Percentiles rank a stretch among this genome's conserved stretches.
Evolutionary conservation across 768 basidiomycete species (phyloP).

Genomic region (Psilocybe cubensis): DNA sequence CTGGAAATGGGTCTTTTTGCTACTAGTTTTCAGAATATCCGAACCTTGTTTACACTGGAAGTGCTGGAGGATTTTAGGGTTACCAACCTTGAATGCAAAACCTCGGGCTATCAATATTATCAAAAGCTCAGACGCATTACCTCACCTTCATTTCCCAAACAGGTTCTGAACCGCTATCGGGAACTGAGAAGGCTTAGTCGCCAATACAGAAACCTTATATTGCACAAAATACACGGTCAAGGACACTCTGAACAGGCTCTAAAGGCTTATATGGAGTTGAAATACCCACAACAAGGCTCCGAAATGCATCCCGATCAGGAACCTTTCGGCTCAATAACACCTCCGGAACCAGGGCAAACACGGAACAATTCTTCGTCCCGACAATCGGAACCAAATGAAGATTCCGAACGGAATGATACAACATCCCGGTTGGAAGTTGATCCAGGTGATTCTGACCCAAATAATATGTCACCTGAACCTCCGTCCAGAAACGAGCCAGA

Average conservation of each 20-base stretch:
- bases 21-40: slow-evolving; percentile 7
- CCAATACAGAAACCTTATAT: slow-evolving; percentile 18
- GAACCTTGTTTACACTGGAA: slow-evolving; percentile 18
- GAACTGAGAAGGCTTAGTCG: slow-evolving; percentile 18
- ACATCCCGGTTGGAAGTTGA: not conserved
- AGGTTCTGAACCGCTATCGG: slow-evolving; percentile 16
- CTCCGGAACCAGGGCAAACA: not conserved
- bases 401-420: not conserved
- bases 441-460: not conserved
- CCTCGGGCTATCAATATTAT: slow-evolving; percentile 20
- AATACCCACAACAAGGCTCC: too few species aligned
- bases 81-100: slow-evolving; percentile 20
- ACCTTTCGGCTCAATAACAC: too few species aligned
- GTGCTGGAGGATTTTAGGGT: slow-evolving; percentile 18
- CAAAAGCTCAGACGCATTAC: slow-evolving; percentile 18
- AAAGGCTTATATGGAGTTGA: too few species aligned
- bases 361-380: not conserved
- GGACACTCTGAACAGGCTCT: not conserved
- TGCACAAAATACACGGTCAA: slow-evolving; percentile 16
- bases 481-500: too few species aligned
- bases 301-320: not conserved
- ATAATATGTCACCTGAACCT: too few species aligned
- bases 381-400: not conserved
- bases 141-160: slow-evolving; percentile 11
- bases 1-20: slow-evolving; percentile 14